These are phyloP conservation scores for Phytophthora tubulina DNA, from an alignment of 352 stramenopile genomes.

Conservation along the genomic window DNA sequence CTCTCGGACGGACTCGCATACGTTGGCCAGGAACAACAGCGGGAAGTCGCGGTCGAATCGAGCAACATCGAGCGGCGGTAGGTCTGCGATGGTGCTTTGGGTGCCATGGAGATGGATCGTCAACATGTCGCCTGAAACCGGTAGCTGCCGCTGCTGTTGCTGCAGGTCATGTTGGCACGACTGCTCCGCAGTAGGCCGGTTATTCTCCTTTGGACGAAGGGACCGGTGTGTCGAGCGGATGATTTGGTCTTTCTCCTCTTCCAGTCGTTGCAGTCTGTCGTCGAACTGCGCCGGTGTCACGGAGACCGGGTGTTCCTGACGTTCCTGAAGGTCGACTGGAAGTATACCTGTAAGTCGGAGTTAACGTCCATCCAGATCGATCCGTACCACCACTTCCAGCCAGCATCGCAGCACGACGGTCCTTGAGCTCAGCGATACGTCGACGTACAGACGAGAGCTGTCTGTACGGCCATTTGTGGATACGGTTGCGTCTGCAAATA, in stretches of 20 bases:
- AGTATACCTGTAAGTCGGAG: neutral
- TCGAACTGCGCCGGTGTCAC: constrained; percentile 17
- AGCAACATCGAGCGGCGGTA: constrained; percentile 19
- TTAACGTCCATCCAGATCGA: neutral
- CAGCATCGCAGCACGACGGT: constrained; percentile 9
- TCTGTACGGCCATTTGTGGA: constrained; percentile 81
- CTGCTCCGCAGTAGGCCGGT: neutral
- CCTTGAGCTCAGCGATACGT: constrained; percentile 54
- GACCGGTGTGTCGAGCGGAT: constrained; percentile 35
- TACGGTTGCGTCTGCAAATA: constrained; percentile 76
- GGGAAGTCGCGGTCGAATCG: constrained; percentile 39
- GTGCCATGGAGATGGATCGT: constrained; percentile 8
- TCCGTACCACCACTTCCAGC: constrained; percentile 17
- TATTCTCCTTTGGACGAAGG: neutral
- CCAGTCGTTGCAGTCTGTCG: constrained; percentile 33
- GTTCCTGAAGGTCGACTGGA: neutral
- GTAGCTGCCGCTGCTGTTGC: neutral
- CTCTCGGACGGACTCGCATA: constrained; percentile 41
- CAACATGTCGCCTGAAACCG: constrained; percentile 7
- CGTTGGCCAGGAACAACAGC: constrained; percentile 43
- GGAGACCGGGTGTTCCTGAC: neutral
- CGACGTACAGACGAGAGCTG: constrained; percentile 68
- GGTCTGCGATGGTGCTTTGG: constrained; percentile 8
- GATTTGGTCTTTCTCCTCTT: constrained; percentile 44
- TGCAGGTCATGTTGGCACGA: constrained; percentile 1